Evolutionary conservation across 2,329 filamentous ascomycete species (phyloP).

Genomic region (Sporothrix sp.): DNA sequence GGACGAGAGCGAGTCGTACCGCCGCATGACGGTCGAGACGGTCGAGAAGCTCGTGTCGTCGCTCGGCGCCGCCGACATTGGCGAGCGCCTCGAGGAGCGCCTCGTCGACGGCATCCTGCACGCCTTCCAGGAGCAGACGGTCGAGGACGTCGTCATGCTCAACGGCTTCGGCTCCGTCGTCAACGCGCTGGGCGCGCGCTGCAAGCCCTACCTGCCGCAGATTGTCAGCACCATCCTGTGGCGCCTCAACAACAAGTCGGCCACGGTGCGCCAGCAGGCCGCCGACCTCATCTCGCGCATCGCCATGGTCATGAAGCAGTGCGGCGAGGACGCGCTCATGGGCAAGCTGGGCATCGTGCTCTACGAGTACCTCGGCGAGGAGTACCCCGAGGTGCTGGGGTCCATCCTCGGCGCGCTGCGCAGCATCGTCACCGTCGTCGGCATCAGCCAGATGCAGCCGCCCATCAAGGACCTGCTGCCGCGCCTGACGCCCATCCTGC

Average conservation of each 20-base stretch:
- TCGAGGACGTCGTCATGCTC: conserved; percentile 90
- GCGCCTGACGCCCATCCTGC: conserved; percentile 90
- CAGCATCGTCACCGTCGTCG: conserved; percentile 94
- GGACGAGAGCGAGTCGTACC: conserved; percentile 94
- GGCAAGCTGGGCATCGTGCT: conserved; percentile 89
- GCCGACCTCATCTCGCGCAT: conserved; percentile 95
- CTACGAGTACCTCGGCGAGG: conserved; percentile 96
- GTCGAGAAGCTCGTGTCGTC: conserved; percentile 93
- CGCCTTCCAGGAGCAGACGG: conserved; percentile 95
- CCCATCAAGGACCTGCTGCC: conserved; percentile 94
- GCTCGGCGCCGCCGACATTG: conserved; percentile 86
- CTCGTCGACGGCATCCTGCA: conserved; percentile 92
- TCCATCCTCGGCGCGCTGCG: conserved; percentile 92
- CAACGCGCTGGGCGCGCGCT: conserved; percentile 84
- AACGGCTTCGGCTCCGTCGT: conserved; percentile 98
- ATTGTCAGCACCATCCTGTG: conserved; percentile 95
- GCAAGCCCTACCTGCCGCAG: conserved; percentile 93
- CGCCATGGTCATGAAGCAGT: conserved; percentile 98
- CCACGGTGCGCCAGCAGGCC: conserved; percentile 91
- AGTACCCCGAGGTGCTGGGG: conserved; percentile 94
- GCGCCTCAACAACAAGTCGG: conserved; percentile 95
- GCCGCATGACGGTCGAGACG: conserved; percentile 98
- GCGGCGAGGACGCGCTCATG: conserved; percentile 90
- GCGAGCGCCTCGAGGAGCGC: conserved; percentile 82
- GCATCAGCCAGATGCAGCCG: conserved; percentile 95